Base-by-base conservation (phyloP, 306 rosid genomes). In the Ormosia emarginata region DNA sequence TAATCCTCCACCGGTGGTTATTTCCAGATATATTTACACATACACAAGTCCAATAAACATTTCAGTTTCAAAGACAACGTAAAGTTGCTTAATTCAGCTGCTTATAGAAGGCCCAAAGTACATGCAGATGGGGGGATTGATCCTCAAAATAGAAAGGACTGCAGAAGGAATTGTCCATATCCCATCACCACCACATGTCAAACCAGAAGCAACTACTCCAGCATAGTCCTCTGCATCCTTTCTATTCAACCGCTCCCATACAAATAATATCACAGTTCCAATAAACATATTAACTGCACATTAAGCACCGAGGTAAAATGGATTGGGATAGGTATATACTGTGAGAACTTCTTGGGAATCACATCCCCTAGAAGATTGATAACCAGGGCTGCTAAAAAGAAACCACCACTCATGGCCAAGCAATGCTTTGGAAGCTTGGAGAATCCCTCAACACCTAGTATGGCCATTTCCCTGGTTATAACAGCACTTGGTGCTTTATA, bases 151-250 rank as follows among this genome's bases (percentile, higher is more conserved):
- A 40, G 97, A 91, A 77, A 96, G 97, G 63, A 96, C 66, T 1
- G 98, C 99, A 5, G 97, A 93, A 29, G 99, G 99, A 83, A 93
- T 88, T 1, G 99, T 92, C 99, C 99, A 93, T 37, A 95, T 95
- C 34, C 99, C 99, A 50, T 95, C 99, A 30, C 98, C 99, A 59
- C 97, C n/a, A n/a, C n/a, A 93, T 29, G 93, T 96, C 76, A 96
- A 84, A 76, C 99, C 98, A 1, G 99, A 93, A 64, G 99, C 97
- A 65, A 96, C 99, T 32, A 97, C 99, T 40, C 97, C 98, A 0
- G 94, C 88, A 71, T 87, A 93, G 77, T 93, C 94, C 78, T 96
- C 99, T 13, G 98, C 88, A 43, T 76, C 91, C 87, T 90, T 91
- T 84, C 85, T 83, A 53, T 91, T 93, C 79, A 93, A n/a, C 40